Evolutionary conservation across 2,329 filamentous ascomycete genomes (phyloP).

Genomic region (Davidsoniella eucalypti): DNA sequence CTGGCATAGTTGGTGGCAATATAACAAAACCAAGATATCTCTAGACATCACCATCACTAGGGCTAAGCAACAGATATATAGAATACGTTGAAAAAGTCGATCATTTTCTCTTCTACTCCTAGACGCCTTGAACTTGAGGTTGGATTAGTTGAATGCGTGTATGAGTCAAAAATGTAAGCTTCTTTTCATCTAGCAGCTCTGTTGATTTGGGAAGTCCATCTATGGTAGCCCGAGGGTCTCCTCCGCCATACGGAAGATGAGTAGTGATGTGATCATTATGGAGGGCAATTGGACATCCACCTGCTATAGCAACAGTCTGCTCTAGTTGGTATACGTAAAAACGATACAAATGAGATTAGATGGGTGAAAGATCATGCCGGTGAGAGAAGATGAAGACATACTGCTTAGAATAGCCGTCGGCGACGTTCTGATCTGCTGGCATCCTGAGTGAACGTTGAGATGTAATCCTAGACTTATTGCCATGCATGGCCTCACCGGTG

Average conservation of each 20-base stretch:
- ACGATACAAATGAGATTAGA: neutral
- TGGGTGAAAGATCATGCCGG: too few relatives aligned
- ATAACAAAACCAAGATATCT: conserved; percentile 10
- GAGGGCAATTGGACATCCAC: conserved; percentile 10
- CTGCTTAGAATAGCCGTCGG: conserved; percentile 1
- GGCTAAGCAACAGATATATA: conserved; percentile 13
- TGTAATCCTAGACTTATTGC: conserved; percentile 16
- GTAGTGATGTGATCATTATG: conserved; percentile 9
- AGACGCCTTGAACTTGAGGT: conserved; percentile 6
- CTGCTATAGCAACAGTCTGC: conserved; percentile 12
- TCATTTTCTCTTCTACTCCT: conserved; percentile 6
- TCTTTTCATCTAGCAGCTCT: neutral
- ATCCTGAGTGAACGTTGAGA: neutral
- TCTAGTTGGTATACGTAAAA: conserved; percentile 13
- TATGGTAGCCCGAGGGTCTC: neutral
- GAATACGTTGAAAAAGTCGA: conserved; percentile 11
- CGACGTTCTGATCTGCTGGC: neutral
- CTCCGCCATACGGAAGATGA: conserved; percentile 3
- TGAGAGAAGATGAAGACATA: neutral
- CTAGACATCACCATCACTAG: conserved; percentile 13
- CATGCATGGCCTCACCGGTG: conserved; percentile 16
- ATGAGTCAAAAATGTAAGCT: conserved; percentile 5
- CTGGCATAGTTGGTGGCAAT: too few relatives aligned
- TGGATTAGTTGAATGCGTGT: conserved; percentile 5
- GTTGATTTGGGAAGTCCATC: neutral